Base-by-base conservation (phyloP, 768 basidiomycete species). In the Amanita subjunquillea region DNA sequence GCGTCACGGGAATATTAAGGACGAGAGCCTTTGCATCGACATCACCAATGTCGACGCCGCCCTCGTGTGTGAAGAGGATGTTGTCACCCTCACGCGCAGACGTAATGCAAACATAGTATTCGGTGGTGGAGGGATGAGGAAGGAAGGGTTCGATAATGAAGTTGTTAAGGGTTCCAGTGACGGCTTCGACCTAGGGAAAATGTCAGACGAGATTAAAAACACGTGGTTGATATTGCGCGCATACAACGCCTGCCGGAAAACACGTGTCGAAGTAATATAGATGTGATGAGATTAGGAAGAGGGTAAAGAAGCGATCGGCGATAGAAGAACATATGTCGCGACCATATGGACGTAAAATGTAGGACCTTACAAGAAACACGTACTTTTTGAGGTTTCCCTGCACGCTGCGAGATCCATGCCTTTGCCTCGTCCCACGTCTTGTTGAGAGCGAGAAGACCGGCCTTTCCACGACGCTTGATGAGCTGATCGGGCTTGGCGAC, bases 71-170 rank as follows among this genome's bases (percentile, higher is more conserved):
- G 80, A 98, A 99, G 66, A 98, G 89, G 67, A 99, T 97, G 48
- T 83, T 78, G 64, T 99, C 96, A 53, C 90, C 92, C 64, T 95
- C 87, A 57, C 96, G 90, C 23, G 79, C 84, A 13, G 95, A 98
- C 70, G 84, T 97, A 71, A 99, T 88, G 73, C 95, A 98, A 65
- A 99, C 88, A 68, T 98, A 99, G 74, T 91, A 97, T 68, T 98
- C 96, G 54, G 92, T 87, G 65, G 92, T 78, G 49, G 90, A 81
- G 2, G 91, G 85, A 65, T 98, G 95, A 45, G 95, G 95, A 50
- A 94, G 77, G 83, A 99, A 96, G n/a, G 95, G 95, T 71, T 99
- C 95, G 58, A 98, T 79, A 69, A 99, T 97, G 73, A 99, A 98
- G 68, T 85, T 96, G 77, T 86, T 93, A 58, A 99, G 78, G 32